These are phyloP conservation scores for Ilex aquifolium DNA, from an alignment of 257 asterid species.

Conservation along the genomic window DNA sequence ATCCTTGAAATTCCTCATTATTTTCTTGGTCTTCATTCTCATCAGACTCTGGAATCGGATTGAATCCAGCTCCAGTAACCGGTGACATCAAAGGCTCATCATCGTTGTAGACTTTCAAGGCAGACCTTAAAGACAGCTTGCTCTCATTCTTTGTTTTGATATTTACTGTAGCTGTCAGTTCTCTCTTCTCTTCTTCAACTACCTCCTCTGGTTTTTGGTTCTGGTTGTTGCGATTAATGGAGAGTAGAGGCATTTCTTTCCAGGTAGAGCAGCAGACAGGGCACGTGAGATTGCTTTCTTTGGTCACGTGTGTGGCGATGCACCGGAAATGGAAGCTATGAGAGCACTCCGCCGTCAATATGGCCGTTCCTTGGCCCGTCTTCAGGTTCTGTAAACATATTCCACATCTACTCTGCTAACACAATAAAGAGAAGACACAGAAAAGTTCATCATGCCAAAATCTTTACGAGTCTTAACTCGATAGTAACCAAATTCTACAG, in stretches of 20 bases:
- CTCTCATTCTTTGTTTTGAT: slow-evolving; percentile 11
- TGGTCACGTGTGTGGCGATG: slow-evolving; percentile 63
- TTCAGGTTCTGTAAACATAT: slow-evolving; percentile 62
- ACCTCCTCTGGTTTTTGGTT: background rate
- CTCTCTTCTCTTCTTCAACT: slow-evolving; percentile 13
- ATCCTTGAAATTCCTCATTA: slow-evolving; percentile 74
- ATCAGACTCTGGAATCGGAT: slow-evolving; percentile 82
- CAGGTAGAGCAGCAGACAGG: slow-evolving; percentile 68
- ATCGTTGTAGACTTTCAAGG: slow-evolving; percentile 73
- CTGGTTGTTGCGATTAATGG: slow-evolving; percentile 17
- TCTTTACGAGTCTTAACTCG: background rate
- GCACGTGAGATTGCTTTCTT: slow-evolving; percentile 57
- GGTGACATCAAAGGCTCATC: slow-evolving; percentile 89
- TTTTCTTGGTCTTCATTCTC: slow-evolving; percentile 55
- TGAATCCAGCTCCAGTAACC: slow-evolving; percentile 57
- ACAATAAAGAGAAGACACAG: background rate
- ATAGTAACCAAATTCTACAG: slow-evolving; percentile 15
- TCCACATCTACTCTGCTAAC: slow-evolving; percentile 72
- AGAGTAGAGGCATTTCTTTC: slow-evolving; percentile 63
- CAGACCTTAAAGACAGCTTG: slow-evolving; percentile 6
- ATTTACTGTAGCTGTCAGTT: background rate
- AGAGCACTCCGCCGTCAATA: slow-evolving; percentile 97
- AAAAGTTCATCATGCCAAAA: background rate
- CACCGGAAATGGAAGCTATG: slow-evolving; percentile 92
- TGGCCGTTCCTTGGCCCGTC: slow-evolving; percentile 85